phyloP scores from a whole-genome alignment of 2,329 filamentous ascomycete genomes.

The Monilinia aucupariae region DNA sequence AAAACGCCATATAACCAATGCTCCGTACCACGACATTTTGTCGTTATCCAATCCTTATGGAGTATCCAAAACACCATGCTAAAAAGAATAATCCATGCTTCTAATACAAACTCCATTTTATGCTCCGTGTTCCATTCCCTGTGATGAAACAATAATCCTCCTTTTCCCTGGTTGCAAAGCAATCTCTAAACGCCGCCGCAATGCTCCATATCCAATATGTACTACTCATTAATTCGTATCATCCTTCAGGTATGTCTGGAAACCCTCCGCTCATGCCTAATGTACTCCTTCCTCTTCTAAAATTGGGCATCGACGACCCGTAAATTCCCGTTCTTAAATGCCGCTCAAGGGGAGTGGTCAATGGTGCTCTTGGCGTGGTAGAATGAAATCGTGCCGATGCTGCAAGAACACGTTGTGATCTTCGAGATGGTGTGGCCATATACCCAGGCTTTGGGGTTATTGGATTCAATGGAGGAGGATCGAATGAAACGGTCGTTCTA shows the following conservation, averaged over 20 bases:
- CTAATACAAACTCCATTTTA: background rate
- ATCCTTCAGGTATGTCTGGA: conserved; percentile 27
- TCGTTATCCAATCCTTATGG: conserved; percentile 9
- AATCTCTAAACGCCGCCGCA: conserved; percentile 16
- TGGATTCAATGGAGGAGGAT: conserved; percentile 2
- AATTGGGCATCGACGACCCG: conserved; percentile 23
- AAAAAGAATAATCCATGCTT: conserved; percentile 3
- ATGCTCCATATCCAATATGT: conserved; percentile 13
- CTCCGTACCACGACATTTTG: conserved; percentile 11
- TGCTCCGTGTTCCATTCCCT: conserved; percentile 11
- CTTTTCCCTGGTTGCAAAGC: conserved; percentile 5
- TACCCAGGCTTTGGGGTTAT: conserved; percentile 25
- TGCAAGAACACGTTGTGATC: conserved; percentile 39
- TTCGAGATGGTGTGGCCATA: conserved; percentile 31
- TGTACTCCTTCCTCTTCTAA: conserved; percentile 25
- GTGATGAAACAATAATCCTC: conserved; percentile 1
- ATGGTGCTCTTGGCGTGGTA: conserved; percentile 41
- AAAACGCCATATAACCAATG: conserved; percentile 11
- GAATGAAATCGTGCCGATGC: conserved; percentile 39
- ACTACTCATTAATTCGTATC: conserved; percentile 23
- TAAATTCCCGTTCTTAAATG: conserved; percentile 34
- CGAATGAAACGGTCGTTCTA: background rate
- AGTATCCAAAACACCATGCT: conserved; percentile 12
- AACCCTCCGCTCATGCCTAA: conserved; percentile 27
- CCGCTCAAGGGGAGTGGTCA: conserved; percentile 42